Evolutionary conservation across 2,329 filamentous ascomycete genomes (phyloP), one percentile per base, ranked within the genome.

Genomic region (Arachnopeziza araneosa): DNA sequence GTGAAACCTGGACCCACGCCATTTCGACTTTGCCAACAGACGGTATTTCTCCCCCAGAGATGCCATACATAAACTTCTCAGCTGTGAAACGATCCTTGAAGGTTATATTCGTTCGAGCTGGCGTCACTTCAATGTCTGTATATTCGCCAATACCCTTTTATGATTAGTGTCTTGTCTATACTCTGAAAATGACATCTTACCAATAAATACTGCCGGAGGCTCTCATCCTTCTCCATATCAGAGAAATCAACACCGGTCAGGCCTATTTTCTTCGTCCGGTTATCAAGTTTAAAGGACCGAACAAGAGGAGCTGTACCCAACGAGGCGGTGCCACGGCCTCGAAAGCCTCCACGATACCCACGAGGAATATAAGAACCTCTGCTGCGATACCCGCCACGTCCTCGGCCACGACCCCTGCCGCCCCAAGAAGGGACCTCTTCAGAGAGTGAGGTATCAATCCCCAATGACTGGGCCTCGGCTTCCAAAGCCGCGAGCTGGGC

Each of bases 401-500:
- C 77, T 49, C 77, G 71, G 24, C 73, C 72, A 54, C 79, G 58
- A 73, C 57, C 75, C 74, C 51, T 78, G 73, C 76, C 73, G 24
- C 70, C 63, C 70, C 77, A 77, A 0, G 69, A 69, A 21, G 44
- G 50, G 6, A 71, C 67, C 9, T 73, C 72, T 21, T 78, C 77
- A 2, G 84, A 79, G 1, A 78, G 75, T 1, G 73, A 71, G 5
- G 77, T 76, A 67, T 90, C 85, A 32, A 92, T 79, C 8, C 89
- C 89, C 36, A 92, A 77, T 9, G 82, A 81, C 67, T 82, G 82
- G 17, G 89, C 89, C 73, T 92, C 89, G 23, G 84, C 85, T 70
- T 92, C 86, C 7, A 93, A 76, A n/a, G 82, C 84, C 1, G 87
- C 87, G 17, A 93, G 77, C 69, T 90, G 87, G 2, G 86, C 86